These are phyloP conservation scores for Trichoderma hamatum DNA, from an alignment of 2,329 filamentous ascomycete genomes.

Conservation along the genomic window DNA sequence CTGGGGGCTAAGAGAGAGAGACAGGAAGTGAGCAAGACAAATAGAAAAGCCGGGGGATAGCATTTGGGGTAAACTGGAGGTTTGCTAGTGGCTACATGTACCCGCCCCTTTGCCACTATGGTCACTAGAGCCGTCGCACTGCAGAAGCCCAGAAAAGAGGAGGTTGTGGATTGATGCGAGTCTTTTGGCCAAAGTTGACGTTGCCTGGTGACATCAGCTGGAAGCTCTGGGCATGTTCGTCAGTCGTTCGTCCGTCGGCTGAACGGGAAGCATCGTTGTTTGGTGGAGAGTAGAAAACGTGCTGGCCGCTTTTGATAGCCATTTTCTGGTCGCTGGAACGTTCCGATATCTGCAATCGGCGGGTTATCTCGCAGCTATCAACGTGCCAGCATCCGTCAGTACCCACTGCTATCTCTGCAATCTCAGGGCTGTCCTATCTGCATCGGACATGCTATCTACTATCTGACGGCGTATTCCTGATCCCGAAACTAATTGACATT, in stretches of 20 bases:
- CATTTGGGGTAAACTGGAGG: slow-evolving; percentile 14
- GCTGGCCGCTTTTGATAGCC: background rate
- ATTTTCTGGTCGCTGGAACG: slow-evolving; percentile 8
- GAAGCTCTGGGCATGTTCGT: background rate
- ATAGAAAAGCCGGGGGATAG: slow-evolving; percentile 13
- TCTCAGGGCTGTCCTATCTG: background rate
- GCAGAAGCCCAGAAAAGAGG: slow-evolving; percentile 15
- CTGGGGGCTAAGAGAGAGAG: background rate
- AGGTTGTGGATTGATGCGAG: slow-evolving; percentile 2
- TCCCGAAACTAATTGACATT: background rate
- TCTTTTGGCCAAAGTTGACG: background rate
- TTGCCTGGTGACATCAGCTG: slow-evolving; percentile 13
- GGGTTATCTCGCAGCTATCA: slow-evolving; percentile 1
- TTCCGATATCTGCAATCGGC: slow-evolving; percentile 8
- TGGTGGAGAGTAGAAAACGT: background rate
- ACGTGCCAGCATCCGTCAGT: background rate
- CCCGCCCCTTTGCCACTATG: background rate
- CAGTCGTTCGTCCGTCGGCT: background rate
- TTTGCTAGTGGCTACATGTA: background rate
- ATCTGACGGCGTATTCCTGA: background rate
- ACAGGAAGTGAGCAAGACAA: background rate
- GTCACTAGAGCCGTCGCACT: slow-evolving; percentile 24
- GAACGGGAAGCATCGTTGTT: background rate
- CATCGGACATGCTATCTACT: background rate
- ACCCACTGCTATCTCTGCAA: slow-evolving; percentile 17